These are phyloP conservation scores for Pseudozyma hubeiensis DNA, from an alignment of 1,284 basidiomycete species.

Conservation along the genomic window DNA sequence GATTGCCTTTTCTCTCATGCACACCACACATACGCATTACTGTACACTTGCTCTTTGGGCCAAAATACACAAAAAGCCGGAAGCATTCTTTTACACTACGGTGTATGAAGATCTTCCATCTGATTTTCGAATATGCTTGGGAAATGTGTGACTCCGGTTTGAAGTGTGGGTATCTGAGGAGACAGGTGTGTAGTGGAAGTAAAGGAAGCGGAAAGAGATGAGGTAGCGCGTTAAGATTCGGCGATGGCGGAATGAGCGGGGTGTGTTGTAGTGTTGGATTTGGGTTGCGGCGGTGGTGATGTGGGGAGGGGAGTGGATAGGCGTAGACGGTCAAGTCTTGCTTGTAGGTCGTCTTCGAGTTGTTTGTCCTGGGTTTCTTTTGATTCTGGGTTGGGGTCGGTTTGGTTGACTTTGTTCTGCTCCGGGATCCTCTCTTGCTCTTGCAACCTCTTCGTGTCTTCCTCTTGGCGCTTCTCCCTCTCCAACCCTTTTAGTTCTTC, in stretches of 20 bases:
- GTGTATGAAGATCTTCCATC: not conserved
- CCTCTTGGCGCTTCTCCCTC: constrained; percentile 21
- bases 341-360: constrained; percentile 12
- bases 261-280: not conserved
- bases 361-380: constrained; percentile 16
- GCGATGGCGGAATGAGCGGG: not conserved
- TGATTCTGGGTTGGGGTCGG: no score
- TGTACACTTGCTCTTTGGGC: constrained; percentile 4
- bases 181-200: not conserved
- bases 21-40: constrained; percentile 1
- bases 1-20: not conserved
- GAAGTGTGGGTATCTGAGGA: not conserved
- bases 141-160: not conserved
- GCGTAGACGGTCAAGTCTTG: constrained; percentile 17
- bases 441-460: constrained; percentile 2
- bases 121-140: not conserved
- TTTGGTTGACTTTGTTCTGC: not conserved
- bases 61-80: constrained; percentile 10
- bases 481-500: constrained; percentile 18
- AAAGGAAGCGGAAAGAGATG: not conserved
- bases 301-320: not conserved
- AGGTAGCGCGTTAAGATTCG: not conserved
- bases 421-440: not conserved
- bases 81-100: not conserved
- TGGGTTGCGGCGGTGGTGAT: not conserved